Conservation (phyloP, 352 stramenopile genomes). For the Phytophthora ramorum region DNA sequence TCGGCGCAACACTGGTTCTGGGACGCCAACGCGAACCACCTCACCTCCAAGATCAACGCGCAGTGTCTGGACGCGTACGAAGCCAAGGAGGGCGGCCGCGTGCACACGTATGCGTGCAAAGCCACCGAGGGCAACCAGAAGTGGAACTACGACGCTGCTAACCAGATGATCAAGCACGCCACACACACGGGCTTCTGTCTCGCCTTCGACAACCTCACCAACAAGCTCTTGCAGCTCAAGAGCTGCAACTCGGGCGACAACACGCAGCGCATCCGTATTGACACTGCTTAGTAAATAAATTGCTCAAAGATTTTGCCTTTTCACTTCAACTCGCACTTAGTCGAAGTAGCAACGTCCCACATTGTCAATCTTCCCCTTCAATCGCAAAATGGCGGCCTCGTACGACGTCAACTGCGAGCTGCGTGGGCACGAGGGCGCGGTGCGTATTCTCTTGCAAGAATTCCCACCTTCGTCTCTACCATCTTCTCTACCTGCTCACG, state of each 20-base stretch:
- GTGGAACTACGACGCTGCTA: slow-evolving; percentile 57
- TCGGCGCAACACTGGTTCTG: slow-evolving; percentile 57
- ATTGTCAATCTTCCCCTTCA: slow-evolving; percentile 12
- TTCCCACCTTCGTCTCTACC: neutral
- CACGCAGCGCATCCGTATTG: slow-evolving; percentile 50
- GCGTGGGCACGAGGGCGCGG: slow-evolving; percentile 78
- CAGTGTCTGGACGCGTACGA: slow-evolving; percentile 74
- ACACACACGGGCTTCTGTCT: slow-evolving; percentile 61
- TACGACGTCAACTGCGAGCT: slow-evolving; percentile 63
- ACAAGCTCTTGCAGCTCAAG: slow-evolving; percentile 61
- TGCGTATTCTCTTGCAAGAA: slow-evolving; percentile 33
- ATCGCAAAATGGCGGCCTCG: slow-evolving; percentile 18
- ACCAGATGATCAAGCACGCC: slow-evolving; percentile 53
- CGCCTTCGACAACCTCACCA: slow-evolving; percentile 49
- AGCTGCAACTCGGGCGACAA: slow-evolving; percentile 45
- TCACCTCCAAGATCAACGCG: slow-evolving; percentile 53
- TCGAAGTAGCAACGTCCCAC: slow-evolving; percentile 1
- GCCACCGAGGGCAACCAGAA: slow-evolving; percentile 60
- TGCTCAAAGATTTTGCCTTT: neutral
- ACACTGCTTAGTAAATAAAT: slow-evolving; percentile 21
- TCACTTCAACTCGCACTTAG: slow-evolving; percentile 9
- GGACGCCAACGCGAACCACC: slow-evolving; percentile 45
- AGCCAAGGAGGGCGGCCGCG: slow-evolving; percentile 50
- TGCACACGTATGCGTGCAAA: slow-evolving; percentile 69
- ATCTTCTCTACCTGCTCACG: slow-evolving; percentile 7